Evolutionary conservation across 2,329 filamentous ascomycete genomes (phyloP), one percentile per base, ranked within the genome.

Genomic region (Truncatella angustata): DNA sequence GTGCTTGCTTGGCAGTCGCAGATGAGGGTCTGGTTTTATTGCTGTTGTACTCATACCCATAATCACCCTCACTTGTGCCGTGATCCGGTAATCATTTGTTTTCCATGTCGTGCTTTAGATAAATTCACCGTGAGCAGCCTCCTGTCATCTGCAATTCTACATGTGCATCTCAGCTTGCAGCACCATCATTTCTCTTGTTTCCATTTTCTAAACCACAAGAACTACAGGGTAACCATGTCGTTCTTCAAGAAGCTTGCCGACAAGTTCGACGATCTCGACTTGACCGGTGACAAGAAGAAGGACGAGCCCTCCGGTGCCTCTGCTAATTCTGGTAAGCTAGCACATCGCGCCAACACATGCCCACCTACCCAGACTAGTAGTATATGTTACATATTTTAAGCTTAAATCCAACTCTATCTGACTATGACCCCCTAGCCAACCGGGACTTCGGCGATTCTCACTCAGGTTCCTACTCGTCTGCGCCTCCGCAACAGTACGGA

Each of bases 211-310:
- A 11, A 40, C 20, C 3, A 24, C 16, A 40, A 24, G 11, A 18
- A 18, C 37, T 12, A n/a, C n/a, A n/a, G n/a, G n/a, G 12, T 40
- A 49, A 61, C 42, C 43, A 66, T 66, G 60, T 66, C 65, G 3
- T 65, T 67, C 51, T 58, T 66, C 48, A 63, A 59, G 35, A 66
- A 66, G 24, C 54, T 68, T 32, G 49, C 59, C 14, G 62, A 59
- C 52, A 66, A 65, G 60, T 58, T 68, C 12, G 65, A 66, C 36
- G 60, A 63, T n/a, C 52, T 67, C 26, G 43, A 39, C 23, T 54
- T 67, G 12, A 59, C 60, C 20, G 60, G 61, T n/a, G 56, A 60
- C 14, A 62, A 63, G 53, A 36, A 54, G n/a, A 60, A 63, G 12
- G 52, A 53, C 32, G 45, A 60, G 36, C 51, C 56, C n/a, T n/a